Base-by-base conservation (phyloP, 108 stramenopile genomes). In the Cyclotella distinguenda region DNA sequence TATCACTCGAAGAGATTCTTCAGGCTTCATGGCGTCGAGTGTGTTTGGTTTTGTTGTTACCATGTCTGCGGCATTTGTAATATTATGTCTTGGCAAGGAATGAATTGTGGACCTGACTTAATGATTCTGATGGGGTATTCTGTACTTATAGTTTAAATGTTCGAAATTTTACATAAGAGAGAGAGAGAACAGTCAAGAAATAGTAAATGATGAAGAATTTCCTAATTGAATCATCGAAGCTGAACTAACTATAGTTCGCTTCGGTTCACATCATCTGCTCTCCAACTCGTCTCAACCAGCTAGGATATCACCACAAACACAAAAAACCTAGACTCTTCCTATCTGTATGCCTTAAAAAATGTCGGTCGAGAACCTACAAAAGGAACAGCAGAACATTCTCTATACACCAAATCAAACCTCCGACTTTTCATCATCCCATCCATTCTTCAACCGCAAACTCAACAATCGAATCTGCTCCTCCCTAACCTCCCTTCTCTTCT, bases 361-460 rank as follows among this genome's bases (percentile, higher is more conserved):
- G n/a, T n/a, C n/a, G n/a, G n/a, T n/a, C n/a, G n/a, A n/a, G n/a
- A n/a, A n/a, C n/a, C n/a, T n/a, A n/a, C n/a, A n/a, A n/a, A n/a
- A n/a, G n/a, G n/a, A n/a, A n/a, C n/a, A n/a, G n/a, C n/a, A n/a
- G n/a, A n/a, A n/a, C n/a, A n/a, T n/a, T n/a, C n/a, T n/a, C n/a
- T n/a, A n/a, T n/a, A 0, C 0, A 43, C 16, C 33, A 0, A 39
- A 54, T 62, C 47, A 75, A 21, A 49, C 26, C 55, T 75, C 77
- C 19, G 15, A 23, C 25, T 44, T 33, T 74, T 94, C 92, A 81
- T 94, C 92, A 1, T 74, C 70, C 89, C 89, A 90, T 48, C 89
- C 89, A 52, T 84, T 74, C 25, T 72, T 58, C 46, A 94, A 62
- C 31, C 92, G 77, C 28, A 70, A 13, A 31, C 49, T 43, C 55